These are phyloP conservation scores for Moesziomyces antarcticus DNA, from an alignment of 1,284 basidiomycete genomes.

Conservation along the genomic window DNA sequence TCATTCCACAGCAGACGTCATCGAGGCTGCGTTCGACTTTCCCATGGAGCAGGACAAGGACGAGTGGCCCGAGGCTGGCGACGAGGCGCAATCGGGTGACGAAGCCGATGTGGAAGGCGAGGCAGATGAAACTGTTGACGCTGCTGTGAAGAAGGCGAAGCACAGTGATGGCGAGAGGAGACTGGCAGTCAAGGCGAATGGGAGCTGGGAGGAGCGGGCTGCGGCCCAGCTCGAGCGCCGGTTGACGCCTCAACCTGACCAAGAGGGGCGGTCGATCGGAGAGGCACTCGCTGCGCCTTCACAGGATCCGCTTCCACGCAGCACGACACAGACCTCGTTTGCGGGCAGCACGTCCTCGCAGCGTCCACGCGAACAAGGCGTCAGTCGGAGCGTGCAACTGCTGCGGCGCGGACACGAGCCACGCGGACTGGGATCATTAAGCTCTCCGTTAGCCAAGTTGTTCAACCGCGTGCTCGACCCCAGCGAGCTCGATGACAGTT, in stretches of 20 bases:
- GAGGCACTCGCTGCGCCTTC: too few species aligned
- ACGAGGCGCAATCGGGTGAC: constrained; percentile 5
- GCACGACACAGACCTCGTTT: constrained; percentile 22
- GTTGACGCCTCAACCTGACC: constrained; percentile 7
- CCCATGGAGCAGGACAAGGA: constrained; percentile 20
- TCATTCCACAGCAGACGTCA: constrained; percentile 30
- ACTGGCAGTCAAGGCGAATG: background rate
- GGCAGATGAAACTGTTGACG: background rate
- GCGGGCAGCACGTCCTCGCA: constrained; percentile 25
- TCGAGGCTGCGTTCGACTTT: constrained; percentile 47
- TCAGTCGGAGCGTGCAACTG: constrained; percentile 15
- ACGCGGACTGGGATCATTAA: constrained; percentile 39
- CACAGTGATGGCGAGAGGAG: background rate
- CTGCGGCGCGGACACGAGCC: constrained; percentile 26
- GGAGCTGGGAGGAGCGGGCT: constrained; percentile 32
- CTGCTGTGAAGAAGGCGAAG: background rate
- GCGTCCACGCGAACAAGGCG: constrained; percentile 10
- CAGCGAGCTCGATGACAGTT: constrained; percentile 3
- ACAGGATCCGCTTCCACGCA: constrained; percentile 19
- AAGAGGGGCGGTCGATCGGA: background rate
- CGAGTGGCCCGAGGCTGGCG: constrained; percentile 19
- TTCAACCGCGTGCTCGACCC: constrained; percentile 34
- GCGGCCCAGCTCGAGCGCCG: constrained; percentile 18
- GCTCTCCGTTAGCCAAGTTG: constrained; percentile 38
- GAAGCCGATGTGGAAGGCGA: constrained; percentile 27